Percentiles rank a stretch among this genome's conserved stretches.
Evolutionary conservation across 345 rosid genomes (phyloP).

Genomic region (Gossypium longicalyx): DNA sequence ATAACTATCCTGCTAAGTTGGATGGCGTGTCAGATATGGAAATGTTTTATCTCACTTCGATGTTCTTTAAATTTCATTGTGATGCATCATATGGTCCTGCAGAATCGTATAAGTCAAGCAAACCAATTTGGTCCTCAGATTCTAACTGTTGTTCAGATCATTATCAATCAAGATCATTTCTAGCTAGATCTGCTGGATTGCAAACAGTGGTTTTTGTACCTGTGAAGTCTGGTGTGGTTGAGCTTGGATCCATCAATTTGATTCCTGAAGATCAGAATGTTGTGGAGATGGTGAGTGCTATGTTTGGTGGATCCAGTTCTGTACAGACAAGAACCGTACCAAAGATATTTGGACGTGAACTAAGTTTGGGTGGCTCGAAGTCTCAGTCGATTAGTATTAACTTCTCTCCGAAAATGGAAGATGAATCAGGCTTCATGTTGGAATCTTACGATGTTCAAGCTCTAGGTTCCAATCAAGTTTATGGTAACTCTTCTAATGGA

Average conservation of each 20-base stretch:
- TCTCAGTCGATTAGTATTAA: constrained; percentile 65
- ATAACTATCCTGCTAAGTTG: constrained; percentile 33
- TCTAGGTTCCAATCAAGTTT: constrained; percentile 46
- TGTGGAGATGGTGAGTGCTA: constrained; percentile 51
- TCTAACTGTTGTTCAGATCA: constrained; percentile 47
- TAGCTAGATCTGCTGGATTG: constrained; percentile 75
- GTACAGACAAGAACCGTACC: constrained; percentile 60
- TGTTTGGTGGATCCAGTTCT: constrained; percentile 55
- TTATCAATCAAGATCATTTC: constrained; percentile 57
- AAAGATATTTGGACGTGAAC: constrained; percentile 78
- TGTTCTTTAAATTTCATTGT: constrained; percentile 55
- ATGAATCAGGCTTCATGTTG: constrained; percentile 57
- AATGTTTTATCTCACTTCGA: constrained; percentile 68
- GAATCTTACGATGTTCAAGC: constrained; percentile 53
- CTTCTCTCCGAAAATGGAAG: constrained; percentile 85
- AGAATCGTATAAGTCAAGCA: constrained; percentile 51
- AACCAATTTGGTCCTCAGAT: constrained; percentile 66
- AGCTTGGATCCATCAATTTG: constrained; percentile 68
- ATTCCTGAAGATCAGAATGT: constrained; percentile 58
- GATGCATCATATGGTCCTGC: constrained; percentile 60
- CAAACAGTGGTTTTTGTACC: constrained; percentile 71
- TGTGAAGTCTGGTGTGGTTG: constrained; percentile 73
- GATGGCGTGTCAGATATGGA: constrained; percentile 56
- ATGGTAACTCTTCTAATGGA: constrained; percentile 53
- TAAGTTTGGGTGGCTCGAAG: constrained; percentile 68